A percentile compares a stretch with the other conserved stretches of the same genome.
Conservation (phyloP, 305 asterid genomes). For the Solanum aculeatissimum region DNA sequence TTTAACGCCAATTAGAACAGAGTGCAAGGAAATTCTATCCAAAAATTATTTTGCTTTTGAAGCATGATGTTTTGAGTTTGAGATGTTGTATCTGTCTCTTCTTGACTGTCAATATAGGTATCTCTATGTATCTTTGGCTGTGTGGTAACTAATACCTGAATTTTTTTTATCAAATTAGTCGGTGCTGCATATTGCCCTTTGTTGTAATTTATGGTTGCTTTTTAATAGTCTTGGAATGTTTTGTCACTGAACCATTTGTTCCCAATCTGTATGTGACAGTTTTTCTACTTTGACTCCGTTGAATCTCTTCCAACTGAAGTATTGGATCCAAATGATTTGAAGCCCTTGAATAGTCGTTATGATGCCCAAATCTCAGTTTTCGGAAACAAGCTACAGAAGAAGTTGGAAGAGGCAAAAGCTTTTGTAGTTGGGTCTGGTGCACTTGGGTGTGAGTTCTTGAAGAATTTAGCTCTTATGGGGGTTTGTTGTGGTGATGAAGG, state of each 20-base stretch:
- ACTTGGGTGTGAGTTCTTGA: constrained; percentile 31
- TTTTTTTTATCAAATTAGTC: background rate
- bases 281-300: constrained; percentile 30
- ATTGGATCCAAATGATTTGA: constrained; percentile 20
- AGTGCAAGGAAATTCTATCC: background rate
- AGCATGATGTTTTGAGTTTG: background rate
- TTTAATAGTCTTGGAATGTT: background rate
- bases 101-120: background rate
- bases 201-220: background rate
- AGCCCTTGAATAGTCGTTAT: constrained; percentile 29
- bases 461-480: constrained; percentile 37
- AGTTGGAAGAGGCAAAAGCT: constrained; percentile 22
- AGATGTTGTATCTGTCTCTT: background rate
- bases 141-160: background rate
- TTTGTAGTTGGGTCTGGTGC: constrained; percentile 39
- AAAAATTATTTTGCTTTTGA: background rate
- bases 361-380: constrained; percentile 37
- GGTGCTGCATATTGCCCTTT: background rate
- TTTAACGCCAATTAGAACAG: background rate
- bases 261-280: constrained; percentile 8
- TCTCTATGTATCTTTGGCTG: background rate
- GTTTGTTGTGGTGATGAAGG: constrained; percentile 28
- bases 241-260: background rate
- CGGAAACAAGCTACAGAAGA: constrained; percentile 30
- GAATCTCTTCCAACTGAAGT: constrained; percentile 32